Evolutionary conservation across 352 stramenopile species (phyloP).

Genomic region (Blastocystis sp.): DNA sequence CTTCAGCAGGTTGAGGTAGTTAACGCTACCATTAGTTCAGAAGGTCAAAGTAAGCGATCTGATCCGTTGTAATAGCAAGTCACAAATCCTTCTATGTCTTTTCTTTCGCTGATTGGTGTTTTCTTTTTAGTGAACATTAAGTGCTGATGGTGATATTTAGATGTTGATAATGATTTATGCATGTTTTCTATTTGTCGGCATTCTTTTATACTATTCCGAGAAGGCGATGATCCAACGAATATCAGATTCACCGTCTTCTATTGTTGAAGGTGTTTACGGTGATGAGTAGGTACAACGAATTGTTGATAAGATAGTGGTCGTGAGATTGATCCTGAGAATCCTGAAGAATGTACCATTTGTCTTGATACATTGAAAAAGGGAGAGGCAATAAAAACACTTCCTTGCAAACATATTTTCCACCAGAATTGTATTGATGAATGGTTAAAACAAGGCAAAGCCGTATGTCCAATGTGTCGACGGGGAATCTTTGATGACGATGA

Average conservation of each 20-base stretch:
- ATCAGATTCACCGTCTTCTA: background rate
- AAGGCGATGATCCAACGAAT: background rate
- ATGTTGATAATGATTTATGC: background rate
- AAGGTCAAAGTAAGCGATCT: background rate
- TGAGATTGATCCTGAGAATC: slow-evolving; percentile 22
- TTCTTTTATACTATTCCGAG: background rate
- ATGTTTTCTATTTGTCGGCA: background rate
- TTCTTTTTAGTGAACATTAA: background rate
- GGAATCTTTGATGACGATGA: slow-evolving; percentile 47
- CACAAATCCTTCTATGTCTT: too few relatives aligned
- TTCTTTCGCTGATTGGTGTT: too few relatives aligned
- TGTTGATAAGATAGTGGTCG: background rate
- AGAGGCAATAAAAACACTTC: slow-evolving; percentile 13
- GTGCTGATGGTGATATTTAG: background rate
- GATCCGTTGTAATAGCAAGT: too few relatives aligned
- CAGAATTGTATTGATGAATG: slow-evolving; percentile 5
- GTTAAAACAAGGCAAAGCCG: slow-evolving; percentile 4
- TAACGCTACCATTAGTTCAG: background rate
- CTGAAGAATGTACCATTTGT: slow-evolving; percentile 11
- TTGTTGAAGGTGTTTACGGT: background rate
- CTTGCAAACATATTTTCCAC: slow-evolving; percentile 47
- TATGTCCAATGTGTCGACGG: slow-evolving; percentile 43
- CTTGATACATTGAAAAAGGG: slow-evolving; percentile 28
- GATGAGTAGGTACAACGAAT: background rate
- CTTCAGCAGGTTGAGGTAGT: background rate